Evolutionary conservation across 441 rosid species (phyloP), one percentile per base, ranked within the genome.

Genomic region (Eutrema salsugineum): DNA sequence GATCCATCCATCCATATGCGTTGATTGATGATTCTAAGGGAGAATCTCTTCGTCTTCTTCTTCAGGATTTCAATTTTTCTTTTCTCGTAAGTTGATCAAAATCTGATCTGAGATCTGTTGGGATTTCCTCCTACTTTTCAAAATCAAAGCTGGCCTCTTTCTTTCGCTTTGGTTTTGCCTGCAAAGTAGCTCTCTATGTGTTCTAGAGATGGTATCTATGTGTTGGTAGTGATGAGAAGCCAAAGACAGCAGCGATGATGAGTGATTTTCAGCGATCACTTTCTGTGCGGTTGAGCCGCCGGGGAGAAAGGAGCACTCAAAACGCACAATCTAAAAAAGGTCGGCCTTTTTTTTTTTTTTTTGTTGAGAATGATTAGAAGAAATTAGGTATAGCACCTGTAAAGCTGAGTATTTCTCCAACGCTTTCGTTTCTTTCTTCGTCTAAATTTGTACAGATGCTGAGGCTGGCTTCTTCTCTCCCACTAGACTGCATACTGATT

Each of bases 251-350:
- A 70, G 68, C 47, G 16, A 86, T 83, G 93, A 88, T 86, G 81
- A 72, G 63, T 65, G 88, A 88, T 70, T 63, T 66, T 68, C 91
- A 81, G 75, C 72, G 81, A 44, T 79, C 95, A 38, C 49, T 84
- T 48, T 85, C 95, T 14, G 68, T 72, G 72, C 84, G 95, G 48
- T 42, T 85, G 49, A 88, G 76, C 79, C 85, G 94, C 51, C 84
- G 96, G 48, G 86, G 81, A 28, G 94, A 88, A 50, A 78, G 89
- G 50, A 78, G 47, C 75, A 68, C 71, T 70, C 86, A 65, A 30
- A 40, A 59, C 63, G 58, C 83, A 17, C 66, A 16, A 50, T 48
- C 65, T 61, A 84, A 75, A 84, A 84, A 76, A 84, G 93, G 97
- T 84, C 40, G 73, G n/a, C n/a, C n/a, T n/a, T n/a, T n/a, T n/a